phyloP scores from a whole-genome alignment of 1,284 basidiomycete genomes.

The Moesziomyces parantarcticus region DNA sequence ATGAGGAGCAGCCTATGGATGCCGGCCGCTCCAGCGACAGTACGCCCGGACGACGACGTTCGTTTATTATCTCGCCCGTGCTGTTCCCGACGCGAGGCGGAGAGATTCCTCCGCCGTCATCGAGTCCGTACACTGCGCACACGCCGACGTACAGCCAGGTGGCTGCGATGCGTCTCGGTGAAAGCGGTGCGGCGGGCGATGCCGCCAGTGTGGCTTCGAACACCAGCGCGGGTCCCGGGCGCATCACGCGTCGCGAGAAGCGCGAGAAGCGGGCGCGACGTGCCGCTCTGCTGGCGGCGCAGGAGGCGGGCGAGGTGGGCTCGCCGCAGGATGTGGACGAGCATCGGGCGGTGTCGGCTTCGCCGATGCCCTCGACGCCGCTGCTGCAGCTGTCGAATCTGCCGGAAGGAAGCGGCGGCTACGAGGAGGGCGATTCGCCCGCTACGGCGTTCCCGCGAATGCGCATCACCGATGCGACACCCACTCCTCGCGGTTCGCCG shows the following conservation, averaged over 20 bases:
- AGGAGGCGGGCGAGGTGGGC: slow-evolving; percentile 16
- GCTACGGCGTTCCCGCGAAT: slow-evolving; percentile 54
- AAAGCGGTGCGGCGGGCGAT: slow-evolving; percentile 21
- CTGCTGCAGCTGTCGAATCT: slow-evolving; percentile 26
- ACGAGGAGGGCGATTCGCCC: slow-evolving; percentile 49
- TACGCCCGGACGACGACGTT: slow-evolving; percentile 26
- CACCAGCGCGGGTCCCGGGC: slow-evolving; percentile 45
- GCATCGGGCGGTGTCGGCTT: slow-evolving; percentile 19
- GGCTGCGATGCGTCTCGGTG: slow-evolving; percentile 27
- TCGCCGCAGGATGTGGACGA: slow-evolving; percentile 17
- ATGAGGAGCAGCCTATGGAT: slow-evolving; percentile 12
- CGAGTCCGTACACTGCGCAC: slow-evolving; percentile 12
- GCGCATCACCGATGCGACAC: slow-evolving; percentile 59
- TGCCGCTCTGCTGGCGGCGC: slow-evolving; percentile 34
- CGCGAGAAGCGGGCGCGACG: slow-evolving; percentile 51
- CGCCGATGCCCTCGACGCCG: slow-evolving; percentile 35
- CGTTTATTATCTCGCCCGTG: slow-evolving; percentile 58
- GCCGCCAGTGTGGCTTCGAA: slow-evolving; percentile 37
- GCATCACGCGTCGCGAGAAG: slow-evolving; percentile 60
- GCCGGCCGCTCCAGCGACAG: slow-evolving; percentile 18
- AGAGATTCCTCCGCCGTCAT: slow-evolving; percentile 44
- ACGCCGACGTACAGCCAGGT: slow-evolving; percentile 37
- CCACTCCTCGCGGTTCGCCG: slow-evolving; percentile 55
- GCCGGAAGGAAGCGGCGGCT: slow-evolving; percentile 12
- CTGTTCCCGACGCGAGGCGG: slow-evolving; percentile 54